Evolutionary conservation across 177 flowering plant genomes (phyloP).

Genomic region (Tripterygium wilfordii): DNA sequence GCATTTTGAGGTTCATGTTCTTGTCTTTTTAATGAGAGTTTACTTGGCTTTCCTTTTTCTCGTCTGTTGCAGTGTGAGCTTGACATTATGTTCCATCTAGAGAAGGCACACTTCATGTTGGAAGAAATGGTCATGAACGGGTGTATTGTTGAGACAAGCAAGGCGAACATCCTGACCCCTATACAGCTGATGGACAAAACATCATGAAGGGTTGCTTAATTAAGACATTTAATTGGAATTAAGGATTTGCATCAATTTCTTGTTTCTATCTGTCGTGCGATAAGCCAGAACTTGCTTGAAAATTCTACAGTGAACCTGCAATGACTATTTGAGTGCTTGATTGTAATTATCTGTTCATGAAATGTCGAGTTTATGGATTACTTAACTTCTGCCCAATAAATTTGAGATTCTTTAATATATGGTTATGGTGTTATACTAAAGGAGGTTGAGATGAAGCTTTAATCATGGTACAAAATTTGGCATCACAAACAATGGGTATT

Average conservation of each 20-base stretch:
- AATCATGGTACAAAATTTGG: no score
- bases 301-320: not conserved
- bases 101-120: slow-evolving; percentile 98
- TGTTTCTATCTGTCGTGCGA: slow-evolving; percentile 4
- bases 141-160: slow-evolving; percentile 90
- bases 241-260: not conserved
- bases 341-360: no score
- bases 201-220: slow-evolving; percentile 23
- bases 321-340: no score
- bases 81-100: slow-evolving; percentile 97
- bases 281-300: not conserved
- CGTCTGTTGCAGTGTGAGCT: slow-evolving; percentile 70
- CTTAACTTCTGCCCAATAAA: no score
- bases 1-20: not conserved
- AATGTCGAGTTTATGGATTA: no score
- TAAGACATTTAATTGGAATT: not conserved
- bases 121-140: slow-evolving; percentile 99
- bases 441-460: no score
- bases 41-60: not conserved
- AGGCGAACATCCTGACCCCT: slow-evolving; percentile 70
- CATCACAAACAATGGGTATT: no score
- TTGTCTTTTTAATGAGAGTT: not conserved
- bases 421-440: no score
- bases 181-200: slow-evolving; percentile 92
- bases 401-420: no score